phyloP scores from a whole-genome alignment of 768 basidiomycete species.

The Mycena rosella region DNA sequence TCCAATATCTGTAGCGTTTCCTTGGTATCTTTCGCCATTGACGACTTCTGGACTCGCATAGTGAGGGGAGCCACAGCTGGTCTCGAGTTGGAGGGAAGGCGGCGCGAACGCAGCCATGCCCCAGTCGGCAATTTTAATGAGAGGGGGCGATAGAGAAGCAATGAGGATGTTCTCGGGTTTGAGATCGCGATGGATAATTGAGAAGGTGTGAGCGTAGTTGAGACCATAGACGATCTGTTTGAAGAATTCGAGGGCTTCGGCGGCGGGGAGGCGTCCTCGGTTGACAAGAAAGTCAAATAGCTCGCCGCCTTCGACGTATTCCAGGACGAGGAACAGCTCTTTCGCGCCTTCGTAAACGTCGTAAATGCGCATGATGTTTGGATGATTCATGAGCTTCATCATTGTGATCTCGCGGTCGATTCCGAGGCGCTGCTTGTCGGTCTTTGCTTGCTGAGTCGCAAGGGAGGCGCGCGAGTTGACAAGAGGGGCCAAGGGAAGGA shows the following conservation, averaged over 20 bases:
- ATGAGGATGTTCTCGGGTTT: slow-evolving; percentile 98
- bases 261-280: slow-evolving; percentile 80
- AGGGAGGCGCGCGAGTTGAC: slow-evolving; percentile 79
- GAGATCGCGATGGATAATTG: slow-evolving; percentile 97
- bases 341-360: slow-evolving; percentile 95
- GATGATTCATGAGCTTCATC: slow-evolving; percentile 99
- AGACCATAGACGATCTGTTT: slow-evolving; percentile 96
- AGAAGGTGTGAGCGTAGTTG: slow-evolving; percentile 97
- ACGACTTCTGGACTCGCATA: slow-evolving; percentile 98
- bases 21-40: slow-evolving; percentile 89
- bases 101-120: slow-evolving; percentile 98
- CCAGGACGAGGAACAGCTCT: slow-evolving; percentile 92
- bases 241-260: slow-evolving; percentile 92
- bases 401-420: slow-evolving; percentile 97
- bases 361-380: slow-evolving; percentile 94
- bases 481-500: slow-evolving; percentile 86
- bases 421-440: slow-evolving; percentile 85
- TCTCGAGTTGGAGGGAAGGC: slow-evolving; percentile 87
- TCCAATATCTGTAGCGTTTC: slow-evolving; percentile 97
- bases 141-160: slow-evolving; percentile 80
- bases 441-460: slow-evolving; percentile 75
- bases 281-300: slow-evolving; percentile 97
- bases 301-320: slow-evolving; percentile 96
- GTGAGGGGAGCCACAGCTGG: slow-evolving; percentile 96
- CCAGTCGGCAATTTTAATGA: slow-evolving; percentile 98